Conservation (phyloP, 2,329 filamentous ascomycete species). For the Hypoxylon sp. region DNA sequence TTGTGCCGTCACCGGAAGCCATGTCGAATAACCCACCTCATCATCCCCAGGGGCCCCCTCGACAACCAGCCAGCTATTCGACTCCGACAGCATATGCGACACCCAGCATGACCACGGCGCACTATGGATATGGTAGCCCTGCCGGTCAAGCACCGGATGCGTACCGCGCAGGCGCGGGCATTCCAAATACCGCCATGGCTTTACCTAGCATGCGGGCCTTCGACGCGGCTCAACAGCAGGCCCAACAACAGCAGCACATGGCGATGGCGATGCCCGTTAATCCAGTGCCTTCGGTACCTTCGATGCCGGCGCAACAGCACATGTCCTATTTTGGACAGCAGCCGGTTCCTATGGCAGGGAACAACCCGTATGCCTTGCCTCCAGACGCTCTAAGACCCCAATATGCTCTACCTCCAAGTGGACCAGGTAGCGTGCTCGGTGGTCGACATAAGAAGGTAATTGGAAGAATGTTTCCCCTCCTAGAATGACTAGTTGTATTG, state of each 20-base stretch:
- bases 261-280: constrained; percentile 55
- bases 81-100: constrained; percentile 48
- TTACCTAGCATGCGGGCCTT: constrained; percentile 61
- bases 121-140: constrained; percentile 51
- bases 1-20: constrained; percentile 43
- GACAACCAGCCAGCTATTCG: constrained; percentile 49
- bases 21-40: constrained; percentile 53
- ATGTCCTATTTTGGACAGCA: constrained; percentile 60
- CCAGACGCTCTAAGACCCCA: constrained; percentile 59
- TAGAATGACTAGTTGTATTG: constrained; percentile 31
- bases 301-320: constrained; percentile 53
- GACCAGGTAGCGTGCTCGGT: constrained; percentile 62
- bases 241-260: constrained; percentile 54
- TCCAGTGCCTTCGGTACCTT: constrained; percentile 55
- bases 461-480: constrained; percentile 21
- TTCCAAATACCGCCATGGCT: constrained; percentile 53
- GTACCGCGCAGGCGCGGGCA: constrained; percentile 53
- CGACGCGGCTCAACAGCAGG: constrained; percentile 54
- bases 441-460: constrained; percentile 70
- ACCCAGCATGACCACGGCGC: constrained; percentile 48
- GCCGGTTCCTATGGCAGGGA: constrained; percentile 53
- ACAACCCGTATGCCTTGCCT: constrained; percentile 59
- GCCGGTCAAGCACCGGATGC: constrained; percentile 50
- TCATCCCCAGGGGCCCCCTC: constrained; percentile 46
- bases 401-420: constrained; percentile 62